These are phyloP conservation scores for Maudiozyma humilis DNA, from an alignment of 1,139 yeast species.

Conservation along the genomic window DNA sequence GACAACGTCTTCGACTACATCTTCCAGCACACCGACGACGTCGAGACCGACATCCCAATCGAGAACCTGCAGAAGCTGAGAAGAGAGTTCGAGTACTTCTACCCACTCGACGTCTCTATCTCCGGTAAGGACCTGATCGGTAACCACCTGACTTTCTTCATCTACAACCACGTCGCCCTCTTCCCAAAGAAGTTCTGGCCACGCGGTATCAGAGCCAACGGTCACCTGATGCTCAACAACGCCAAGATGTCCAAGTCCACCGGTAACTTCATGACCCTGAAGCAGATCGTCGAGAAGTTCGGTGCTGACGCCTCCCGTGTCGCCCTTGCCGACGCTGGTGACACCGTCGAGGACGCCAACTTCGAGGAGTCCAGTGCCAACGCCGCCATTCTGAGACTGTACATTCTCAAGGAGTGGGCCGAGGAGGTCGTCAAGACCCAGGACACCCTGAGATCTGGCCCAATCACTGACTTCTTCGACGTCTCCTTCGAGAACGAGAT, in stretches of 20 bases:
- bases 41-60: conserved; percentile 51
- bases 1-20: conserved; percentile 91
- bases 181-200: conserved; percentile 94
- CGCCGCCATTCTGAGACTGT: conserved; percentile 91
- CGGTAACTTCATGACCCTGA: conserved; percentile 91
- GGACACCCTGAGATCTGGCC: conserved; percentile 62
- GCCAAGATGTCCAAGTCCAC: conserved; percentile 98
- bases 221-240: conserved; percentile 89
- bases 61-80: conserved; percentile 66
- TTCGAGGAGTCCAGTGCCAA: conserved; percentile 95
- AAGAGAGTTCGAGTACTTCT: conserved; percentile 92
- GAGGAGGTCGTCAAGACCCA: conserved; percentile 56
- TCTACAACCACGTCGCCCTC: conserved; percentile 84
- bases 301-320: conserved; percentile 98
- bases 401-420: conserved; percentile 91
- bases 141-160: conserved; percentile 92
- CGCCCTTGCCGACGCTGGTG: conserved; percentile 98
- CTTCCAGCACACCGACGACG: conserved; percentile 62
- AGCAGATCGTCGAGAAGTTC: conserved; percentile 74
- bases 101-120: conserved; percentile 82
- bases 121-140: conserved; percentile 98
- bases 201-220: conserved; percentile 85
- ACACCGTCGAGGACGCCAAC: conserved; percentile 93
- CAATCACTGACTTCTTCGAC: conserved; percentile 64
- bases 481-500: conserved; percentile 87